Conservation (phyloP, 805 yeast species). For the Candida railenensis region DNA sequence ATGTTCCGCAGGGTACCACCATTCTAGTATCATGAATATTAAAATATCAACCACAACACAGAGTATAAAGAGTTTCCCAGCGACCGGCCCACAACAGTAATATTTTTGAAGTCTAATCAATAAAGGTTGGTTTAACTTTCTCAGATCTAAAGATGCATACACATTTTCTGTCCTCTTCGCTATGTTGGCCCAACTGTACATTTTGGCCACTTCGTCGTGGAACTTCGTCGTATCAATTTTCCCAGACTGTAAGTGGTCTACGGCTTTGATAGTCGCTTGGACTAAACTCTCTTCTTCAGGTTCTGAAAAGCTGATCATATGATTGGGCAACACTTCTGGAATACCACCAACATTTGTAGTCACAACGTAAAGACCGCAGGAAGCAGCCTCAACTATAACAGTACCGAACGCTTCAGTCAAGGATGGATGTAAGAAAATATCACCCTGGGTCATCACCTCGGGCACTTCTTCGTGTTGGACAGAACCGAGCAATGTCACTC, state of each 20-base stretch:
- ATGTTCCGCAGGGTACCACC: slow-evolving; percentile 60
- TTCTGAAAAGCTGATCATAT: slow-evolving; percentile 89
- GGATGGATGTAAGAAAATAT: slow-evolving; percentile 90
- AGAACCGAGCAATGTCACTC: slow-evolving; percentile 83
- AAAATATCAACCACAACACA: slow-evolving; percentile 81
- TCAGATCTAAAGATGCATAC: slow-evolving; percentile 51
- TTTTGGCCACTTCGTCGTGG: slow-evolving; percentile 70
- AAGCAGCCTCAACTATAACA: slow-evolving; percentile 94
- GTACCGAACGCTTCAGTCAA: slow-evolving; percentile 98
- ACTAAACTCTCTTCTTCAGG: slow-evolving; percentile 86
- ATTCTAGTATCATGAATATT: slow-evolving; percentile 61
- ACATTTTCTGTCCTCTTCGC: slow-evolving; percentile 85
- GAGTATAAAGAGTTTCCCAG: slow-evolving; percentile 78
- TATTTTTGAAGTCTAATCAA: slow-evolving; percentile 60
- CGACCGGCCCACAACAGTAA: slow-evolving; percentile 76
- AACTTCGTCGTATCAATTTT: slow-evolving; percentile 70
- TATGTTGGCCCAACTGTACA: slow-evolving; percentile 92
- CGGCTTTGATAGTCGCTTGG: slow-evolving; percentile 69
- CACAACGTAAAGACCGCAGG: slow-evolving; percentile 90
- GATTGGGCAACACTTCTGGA: slow-evolving; percentile 90
- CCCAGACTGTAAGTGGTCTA: slow-evolving; percentile 53
- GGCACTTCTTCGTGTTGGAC: slow-evolving; percentile 91
- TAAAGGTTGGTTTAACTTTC: slow-evolving; percentile 49
- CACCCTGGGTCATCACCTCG: slow-evolving; percentile 90
- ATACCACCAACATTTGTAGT: slow-evolving; percentile 97